Conservation (phyloP, 495 filamentous ascomycete species). For the Aspergillus campestris region DNA sequence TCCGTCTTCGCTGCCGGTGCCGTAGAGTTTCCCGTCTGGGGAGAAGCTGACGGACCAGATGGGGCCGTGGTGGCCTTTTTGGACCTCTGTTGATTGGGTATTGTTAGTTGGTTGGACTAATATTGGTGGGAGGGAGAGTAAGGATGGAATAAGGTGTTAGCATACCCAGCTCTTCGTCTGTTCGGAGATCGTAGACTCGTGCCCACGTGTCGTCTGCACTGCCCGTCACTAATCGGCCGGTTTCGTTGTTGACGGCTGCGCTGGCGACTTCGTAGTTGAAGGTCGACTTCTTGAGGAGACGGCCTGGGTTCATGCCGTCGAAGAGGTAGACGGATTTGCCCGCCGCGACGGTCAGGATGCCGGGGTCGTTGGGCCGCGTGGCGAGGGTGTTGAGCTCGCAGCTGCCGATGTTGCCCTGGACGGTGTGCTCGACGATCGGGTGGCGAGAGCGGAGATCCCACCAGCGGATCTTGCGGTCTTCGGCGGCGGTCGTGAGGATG, state of each 20-base stretch:
- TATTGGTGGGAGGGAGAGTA: neutral
- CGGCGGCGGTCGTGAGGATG: conserved; percentile 77
- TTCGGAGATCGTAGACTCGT: conserved; percentile 79
- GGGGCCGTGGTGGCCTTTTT: conserved; percentile 95
- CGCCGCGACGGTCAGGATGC: conserved; percentile 50
- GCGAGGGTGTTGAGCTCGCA: conserved; percentile 70
- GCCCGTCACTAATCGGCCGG: conserved; percentile 78
- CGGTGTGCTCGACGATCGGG: conserved; percentile 58
- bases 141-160: neutral
- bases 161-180: conserved; percentile 65
- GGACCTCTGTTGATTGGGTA: conserved; percentile 51
- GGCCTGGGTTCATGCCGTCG: conserved; percentile 60
- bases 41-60: conserved; percentile 94
- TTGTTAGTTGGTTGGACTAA: conserved; percentile 12
- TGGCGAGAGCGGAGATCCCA: conserved; percentile 75
- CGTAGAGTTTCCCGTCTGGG: conserved; percentile 90
- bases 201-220: conserved; percentile 88
- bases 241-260: conserved; percentile 75
- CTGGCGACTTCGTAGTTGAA: conserved; percentile 79
- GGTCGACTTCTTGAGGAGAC: conserved; percentile 66
- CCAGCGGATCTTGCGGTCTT: conserved; percentile 89
- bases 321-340: conserved; percentile 92
- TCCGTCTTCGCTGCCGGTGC: conserved; percentile 92
- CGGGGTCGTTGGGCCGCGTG: conserved; percentile 30
- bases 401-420: conserved; percentile 78